Conservation (phyloP, 2,329 filamentous ascomycete genomes). For the Colletotrichum limetticola region DNA sequence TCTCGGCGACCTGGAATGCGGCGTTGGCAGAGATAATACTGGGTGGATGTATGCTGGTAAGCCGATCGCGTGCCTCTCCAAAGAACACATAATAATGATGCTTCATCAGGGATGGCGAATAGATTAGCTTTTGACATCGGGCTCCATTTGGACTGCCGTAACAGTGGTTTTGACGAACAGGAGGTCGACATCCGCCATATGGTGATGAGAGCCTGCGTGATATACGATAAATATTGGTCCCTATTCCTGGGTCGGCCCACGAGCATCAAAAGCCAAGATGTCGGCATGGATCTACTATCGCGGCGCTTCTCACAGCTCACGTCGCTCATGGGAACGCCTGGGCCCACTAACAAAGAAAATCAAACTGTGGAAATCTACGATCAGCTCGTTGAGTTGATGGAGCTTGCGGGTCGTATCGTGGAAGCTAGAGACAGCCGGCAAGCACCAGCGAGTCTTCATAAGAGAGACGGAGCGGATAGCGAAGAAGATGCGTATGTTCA, state of each 20-base stretch:
- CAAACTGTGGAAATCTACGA: slow-evolving; percentile 56
- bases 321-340: slow-evolving; percentile 45
- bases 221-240: slow-evolving; percentile 66
- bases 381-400: slow-evolving; percentile 65
- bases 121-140: slow-evolving; percentile 59
- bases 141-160: slow-evolving; percentile 57
- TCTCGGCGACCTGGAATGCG: slow-evolving; percentile 64
- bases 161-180: slow-evolving; percentile 53
- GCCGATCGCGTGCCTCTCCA: slow-evolving; percentile 36
- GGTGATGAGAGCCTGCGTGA: slow-evolving; percentile 61
- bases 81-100: slow-evolving; percentile 34
- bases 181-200: slow-evolving; percentile 61
- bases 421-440: slow-evolving; percentile 53
- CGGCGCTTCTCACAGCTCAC: slow-evolving; percentile 56
- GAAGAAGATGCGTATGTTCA: slow-evolving; percentile 61
- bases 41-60: slow-evolving; percentile 66
- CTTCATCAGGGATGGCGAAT: slow-evolving; percentile 51
- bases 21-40: slow-evolving; percentile 62
- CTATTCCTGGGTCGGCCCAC: slow-evolving; percentile 65
- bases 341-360: slow-evolving; percentile 41
- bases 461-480: slow-evolving; percentile 41
- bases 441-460: slow-evolving; percentile 45
- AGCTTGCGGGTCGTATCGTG: slow-evolving; percentile 62
- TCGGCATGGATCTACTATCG: slow-evolving; percentile 58
- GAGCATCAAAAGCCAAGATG: slow-evolving; percentile 63